Evolutionary conservation across 164 flowering plant species (phyloP), one percentile per base, ranked within the genome.

Genomic region (Piper longum): DNA sequence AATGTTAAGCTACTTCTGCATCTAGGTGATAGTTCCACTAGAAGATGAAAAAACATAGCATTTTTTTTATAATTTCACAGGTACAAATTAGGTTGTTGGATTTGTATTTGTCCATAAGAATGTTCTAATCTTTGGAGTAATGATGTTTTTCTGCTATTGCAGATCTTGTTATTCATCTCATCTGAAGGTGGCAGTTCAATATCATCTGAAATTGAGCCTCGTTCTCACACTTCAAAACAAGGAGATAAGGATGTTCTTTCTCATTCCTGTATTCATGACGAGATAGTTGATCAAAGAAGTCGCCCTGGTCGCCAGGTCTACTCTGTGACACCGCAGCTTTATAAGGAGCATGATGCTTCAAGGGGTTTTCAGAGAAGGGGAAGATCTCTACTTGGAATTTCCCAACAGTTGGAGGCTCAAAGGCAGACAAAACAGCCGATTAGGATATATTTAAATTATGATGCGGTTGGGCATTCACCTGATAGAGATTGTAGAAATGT

Each of bases 221-320:
- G 59, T 60, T 45, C 36, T 44, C 63, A 66, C 26, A 57, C 4
- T 4, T 43, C 43, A 14, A 84, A 73, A 68, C 69, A 67, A 69
- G 79, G 64, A 16, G 68, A 68, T 58, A 73, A 76, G 19, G 77
- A 77, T 18, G 71, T 81, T 41, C 66, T 71, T 42, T 81, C 96
- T 26, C 99, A 95, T 81, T 88, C 99, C 64, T 95, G 99, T 69
- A 95, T 95, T 59, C 99, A 95, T 77, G 99, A 89, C 71, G 95
- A 89, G 70, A 83, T 95, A 69, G 79, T 95, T 64, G 87, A 88
- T 78, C 89, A 89, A 71, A 85, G 93, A 69, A 82, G 78, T 66
- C 82, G 86, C 64, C 95, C 96, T 56, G 97, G 97, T 66, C 85
- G 71, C 40, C 77, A 85, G 70, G 96, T 82, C 60, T 89, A 85